Percentiles rank a stretch among this genome's conserved stretches.
phyloP scores from a whole-genome alignment of 2,329 filamentous ascomycete genomes.

The Venturiaceae sp. region DNA sequence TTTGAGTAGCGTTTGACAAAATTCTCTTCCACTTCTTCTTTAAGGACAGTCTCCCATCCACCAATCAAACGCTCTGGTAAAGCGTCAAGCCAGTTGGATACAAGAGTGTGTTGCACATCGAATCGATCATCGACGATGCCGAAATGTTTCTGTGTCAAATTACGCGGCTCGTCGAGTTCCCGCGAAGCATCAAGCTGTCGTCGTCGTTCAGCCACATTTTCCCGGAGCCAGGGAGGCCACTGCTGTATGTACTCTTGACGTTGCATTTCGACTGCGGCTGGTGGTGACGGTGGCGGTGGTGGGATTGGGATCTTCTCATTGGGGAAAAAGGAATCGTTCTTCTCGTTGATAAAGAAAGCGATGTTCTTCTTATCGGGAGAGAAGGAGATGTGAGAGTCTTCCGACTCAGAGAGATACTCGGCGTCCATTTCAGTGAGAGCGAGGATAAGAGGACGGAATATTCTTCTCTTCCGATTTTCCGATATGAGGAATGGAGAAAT shows the following conservation, averaged over 20 bases:
- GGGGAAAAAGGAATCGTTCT: neutral
- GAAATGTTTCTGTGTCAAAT: neutral
- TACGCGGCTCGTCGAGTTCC: neutral
- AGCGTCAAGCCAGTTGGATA: conserved; percentile 1
- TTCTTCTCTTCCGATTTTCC: neutral
- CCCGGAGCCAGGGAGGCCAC: conserved; percentile 6
- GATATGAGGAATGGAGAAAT: neutral
- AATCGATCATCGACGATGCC: neutral
- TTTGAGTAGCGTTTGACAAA: neutral
- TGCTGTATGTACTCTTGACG: neutral
- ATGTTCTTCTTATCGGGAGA: neutral
- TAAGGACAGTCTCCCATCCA: conserved; percentile 4
- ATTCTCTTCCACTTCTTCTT: neutral
- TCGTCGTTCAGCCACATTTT: conserved; percentile 1
- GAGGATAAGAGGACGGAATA: neutral
- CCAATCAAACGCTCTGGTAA: conserved; percentile 1
- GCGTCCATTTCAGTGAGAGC: neutral
- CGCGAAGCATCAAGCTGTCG: conserved; percentile 4
- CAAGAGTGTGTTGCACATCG: neutral
- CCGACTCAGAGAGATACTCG: neutral
- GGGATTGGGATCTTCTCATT: neutral
- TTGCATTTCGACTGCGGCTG: neutral
- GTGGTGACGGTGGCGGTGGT: neutral
- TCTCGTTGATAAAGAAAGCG: neutral
- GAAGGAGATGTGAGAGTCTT: neutral